phyloP scores from a whole-genome alignment of 1,139 yeast species.

The Yamadazyma pseudoaaseri region DNA sequence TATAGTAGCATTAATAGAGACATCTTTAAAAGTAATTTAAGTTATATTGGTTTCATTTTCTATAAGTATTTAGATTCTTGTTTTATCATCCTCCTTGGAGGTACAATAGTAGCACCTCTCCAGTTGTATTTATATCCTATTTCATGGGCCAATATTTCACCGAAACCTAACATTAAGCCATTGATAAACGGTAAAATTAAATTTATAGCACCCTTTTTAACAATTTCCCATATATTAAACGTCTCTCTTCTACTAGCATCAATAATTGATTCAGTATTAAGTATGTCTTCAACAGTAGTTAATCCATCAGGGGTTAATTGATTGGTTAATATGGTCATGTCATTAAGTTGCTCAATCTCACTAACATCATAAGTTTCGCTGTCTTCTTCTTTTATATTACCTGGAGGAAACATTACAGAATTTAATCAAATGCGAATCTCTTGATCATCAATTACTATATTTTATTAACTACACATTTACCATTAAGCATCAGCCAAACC shows the following conservation, averaged over 20 bases:
- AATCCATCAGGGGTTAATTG: conserved; percentile 18
- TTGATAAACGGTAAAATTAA: conserved; percentile 83
- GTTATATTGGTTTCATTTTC: too few relatives aligned
- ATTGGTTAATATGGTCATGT: conserved; percentile 15
- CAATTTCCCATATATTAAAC: conserved; percentile 31
- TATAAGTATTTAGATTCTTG: conserved; percentile 6
- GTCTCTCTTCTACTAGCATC: conserved; percentile 17
- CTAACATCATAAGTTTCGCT: conserved; percentile 9
- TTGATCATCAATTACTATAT: neutral
- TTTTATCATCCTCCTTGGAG: conserved; percentile 33
- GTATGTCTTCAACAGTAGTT: conserved; percentile 18
- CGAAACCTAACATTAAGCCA: conserved; percentile 96
- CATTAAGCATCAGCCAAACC: conserved; percentile 37
- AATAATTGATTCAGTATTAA: conserved; percentile 22
- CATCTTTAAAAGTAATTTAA: too few relatives aligned
- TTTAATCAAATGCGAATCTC: neutral
- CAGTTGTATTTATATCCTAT: conserved; percentile 79
- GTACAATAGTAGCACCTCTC: conserved; percentile 68
- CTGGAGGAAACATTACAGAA: neutral
- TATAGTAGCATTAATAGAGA: too few relatives aligned
- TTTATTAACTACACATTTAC: neutral
- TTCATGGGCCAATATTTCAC: conserved; percentile 94
- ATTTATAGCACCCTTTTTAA: conserved; percentile 64
- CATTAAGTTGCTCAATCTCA: conserved; percentile 14
- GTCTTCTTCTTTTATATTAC: neutral